These are phyloP conservation scores for Mycogone perniciosa DNA, from an alignment of 2,329 filamentous ascomycete species.

Conservation along the genomic window DNA sequence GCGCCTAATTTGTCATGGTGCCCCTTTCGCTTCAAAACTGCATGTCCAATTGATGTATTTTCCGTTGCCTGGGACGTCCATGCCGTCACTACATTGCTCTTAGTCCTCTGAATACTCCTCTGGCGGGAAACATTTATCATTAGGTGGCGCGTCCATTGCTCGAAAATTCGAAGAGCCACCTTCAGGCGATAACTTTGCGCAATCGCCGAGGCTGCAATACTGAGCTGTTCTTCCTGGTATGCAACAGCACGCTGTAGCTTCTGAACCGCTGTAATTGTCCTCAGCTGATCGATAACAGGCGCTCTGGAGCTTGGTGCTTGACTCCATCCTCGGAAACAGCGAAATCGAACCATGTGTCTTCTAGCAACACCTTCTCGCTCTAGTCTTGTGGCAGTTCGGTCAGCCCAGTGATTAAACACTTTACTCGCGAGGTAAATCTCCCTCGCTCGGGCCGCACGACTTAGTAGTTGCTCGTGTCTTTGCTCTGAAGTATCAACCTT, in stretches of 20 bases:
- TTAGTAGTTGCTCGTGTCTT: constrained; percentile 23
- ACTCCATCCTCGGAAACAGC: constrained; percentile 33
- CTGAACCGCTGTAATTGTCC: constrained; percentile 23
- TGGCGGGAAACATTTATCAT: constrained; percentile 18
- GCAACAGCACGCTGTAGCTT: constrained; percentile 28
- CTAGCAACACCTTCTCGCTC: constrained; percentile 62
- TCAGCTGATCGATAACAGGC: constrained; percentile 26
- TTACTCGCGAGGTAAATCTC: constrained; percentile 52
- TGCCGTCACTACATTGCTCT: constrained; percentile 15
- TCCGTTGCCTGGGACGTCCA: constrained; percentile 19
- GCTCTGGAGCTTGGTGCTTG: constrained; percentile 26
- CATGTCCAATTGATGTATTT: constrained; percentile 13
- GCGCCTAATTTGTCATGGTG: constrained; percentile 13
- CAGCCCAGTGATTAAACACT: constrained; percentile 51
- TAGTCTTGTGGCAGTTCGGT: constrained; percentile 56
- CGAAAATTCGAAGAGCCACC: constrained; percentile 17
- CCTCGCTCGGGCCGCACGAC: constrained; percentile 55
- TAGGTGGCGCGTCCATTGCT: constrained; percentile 24
- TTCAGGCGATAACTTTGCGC: constrained; percentile 17
- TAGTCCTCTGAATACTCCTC: constrained; percentile 15
- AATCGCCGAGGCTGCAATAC: constrained; percentile 19
- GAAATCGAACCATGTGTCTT: constrained; percentile 60
- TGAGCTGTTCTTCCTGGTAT: constrained; percentile 23
- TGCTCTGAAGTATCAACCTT: background rate
- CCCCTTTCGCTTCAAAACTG: constrained; percentile 15